Base-by-base conservation (phyloP, 2,329 filamentous ascomycete species). In the Westerdykella ornata region DNA sequence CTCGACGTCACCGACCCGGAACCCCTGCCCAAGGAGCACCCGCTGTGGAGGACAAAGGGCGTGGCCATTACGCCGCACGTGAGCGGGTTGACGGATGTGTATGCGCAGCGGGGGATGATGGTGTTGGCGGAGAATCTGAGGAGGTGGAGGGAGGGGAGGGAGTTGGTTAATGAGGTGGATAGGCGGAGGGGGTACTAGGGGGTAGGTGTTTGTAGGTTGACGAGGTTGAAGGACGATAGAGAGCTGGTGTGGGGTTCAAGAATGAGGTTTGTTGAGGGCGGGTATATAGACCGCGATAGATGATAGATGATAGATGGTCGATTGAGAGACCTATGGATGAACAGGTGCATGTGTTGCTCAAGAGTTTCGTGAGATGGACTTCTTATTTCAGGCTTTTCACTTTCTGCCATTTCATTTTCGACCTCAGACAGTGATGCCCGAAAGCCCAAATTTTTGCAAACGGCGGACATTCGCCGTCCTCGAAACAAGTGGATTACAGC, bases 1-100 rank as follows among this genome's bases (percentile, higher is more conserved):
- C 65, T 90, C 31, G 85, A 89, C 58, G 85, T 90, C 1, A 84
- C 85, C 1, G 84, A 89, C 45, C 85, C 85, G 0, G 86, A 90
- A 62, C 86, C 86, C 0, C 60, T 90, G 47, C 84, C 84, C 0
- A 65, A 72, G 2, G 77, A 82, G 4, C 78, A 85, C 56, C 74
- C 77, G 47, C 66, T 90, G 38, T 90, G 85, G 85, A 74, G 70
- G 18, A 70, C 81, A 12, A 76, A 77, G 45, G 88, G 88, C 60
- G 71, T 83, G 13, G 75, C 83, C 38, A 75, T 90, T 35, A 83
- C 79, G 48, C 81, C 81, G 44, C 82, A 85, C 70, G 67, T 83
- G 3, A 82, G 61, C 39, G 74, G 74, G 0, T 47, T 68, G 32
- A 75, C 75, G 1, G 64, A 60, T 18, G 71, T 71, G 43, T 84